phyloP scores from a whole-genome alignment of 345 rosid genomes.

The Boechera retrofracta region DNA sequence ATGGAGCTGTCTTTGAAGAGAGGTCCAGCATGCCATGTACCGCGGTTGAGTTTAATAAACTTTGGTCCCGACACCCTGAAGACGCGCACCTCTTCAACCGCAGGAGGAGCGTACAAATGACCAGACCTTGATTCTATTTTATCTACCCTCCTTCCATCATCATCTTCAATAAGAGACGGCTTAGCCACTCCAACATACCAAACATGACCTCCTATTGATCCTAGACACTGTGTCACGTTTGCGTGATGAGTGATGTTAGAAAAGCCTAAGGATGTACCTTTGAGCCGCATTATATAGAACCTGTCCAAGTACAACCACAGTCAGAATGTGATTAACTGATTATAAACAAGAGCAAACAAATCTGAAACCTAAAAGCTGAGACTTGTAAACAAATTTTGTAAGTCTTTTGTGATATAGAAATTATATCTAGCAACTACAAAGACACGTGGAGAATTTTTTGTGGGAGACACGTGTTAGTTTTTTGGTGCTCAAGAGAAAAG shows the following conservation, averaged over 20 bases:
- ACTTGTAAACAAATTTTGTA: too few relatives aligned
- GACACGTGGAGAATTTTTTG: too few relatives aligned
- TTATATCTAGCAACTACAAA: too few relatives aligned
- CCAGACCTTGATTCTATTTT: conserved; percentile 51
- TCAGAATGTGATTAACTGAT: too few relatives aligned
- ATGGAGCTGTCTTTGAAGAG: conserved; percentile 54
- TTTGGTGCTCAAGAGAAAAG: too few relatives aligned
- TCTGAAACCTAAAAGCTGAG: background rate
- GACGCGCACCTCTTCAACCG: conserved; percentile 58
- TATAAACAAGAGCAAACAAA: too few relatives aligned
- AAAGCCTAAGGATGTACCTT: conserved; percentile 53
- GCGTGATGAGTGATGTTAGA: conserved; percentile 77
- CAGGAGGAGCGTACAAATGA: conserved; percentile 69
- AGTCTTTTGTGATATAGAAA: too few relatives aligned
- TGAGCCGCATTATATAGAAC: conserved; percentile 65
- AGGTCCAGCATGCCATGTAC: conserved; percentile 95
- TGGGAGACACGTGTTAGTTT: too few relatives aligned
- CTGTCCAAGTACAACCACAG: conserved; percentile 38
- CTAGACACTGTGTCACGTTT: conserved; percentile 85
- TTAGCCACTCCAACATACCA: conserved; percentile 90
- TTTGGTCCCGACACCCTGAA: conserved; percentile 72
- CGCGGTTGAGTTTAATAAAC: conserved; percentile 67
- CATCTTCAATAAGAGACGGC: conserved; percentile 57
- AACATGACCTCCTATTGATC: conserved; percentile 69
- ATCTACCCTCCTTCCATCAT: conserved; percentile 17